Percentiles rank a stretch among this genome's conserved stretches.
Conservation (phyloP, 768 basidiomycete species). For the Pulveroboletus ravenelii region DNA sequence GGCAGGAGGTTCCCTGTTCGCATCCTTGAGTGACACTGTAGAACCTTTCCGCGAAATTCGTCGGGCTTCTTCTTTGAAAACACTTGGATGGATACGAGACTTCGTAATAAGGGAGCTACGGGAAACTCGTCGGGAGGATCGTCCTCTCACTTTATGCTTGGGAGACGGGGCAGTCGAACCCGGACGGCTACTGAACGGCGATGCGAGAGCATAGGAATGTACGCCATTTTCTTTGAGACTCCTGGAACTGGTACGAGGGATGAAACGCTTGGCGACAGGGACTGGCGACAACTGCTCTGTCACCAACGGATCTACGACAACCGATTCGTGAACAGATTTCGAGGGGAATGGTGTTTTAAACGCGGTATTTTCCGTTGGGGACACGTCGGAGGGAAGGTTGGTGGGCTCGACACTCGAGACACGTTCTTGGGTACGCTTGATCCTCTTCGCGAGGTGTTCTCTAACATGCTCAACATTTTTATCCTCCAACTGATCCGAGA, state of each 20-base stretch:
- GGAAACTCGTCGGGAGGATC: conserved; percentile 10
- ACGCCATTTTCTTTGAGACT: conserved; percentile 38
- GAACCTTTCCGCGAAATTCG: conserved; percentile 16
- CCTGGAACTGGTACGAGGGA: conserved; percentile 38
- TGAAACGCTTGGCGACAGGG: conserved; percentile 32
- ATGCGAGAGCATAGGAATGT: conserved; percentile 32
- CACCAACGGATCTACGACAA: conserved; percentile 16
- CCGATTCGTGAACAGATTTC: conserved; percentile 20
- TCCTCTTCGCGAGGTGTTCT: conserved; percentile 32
- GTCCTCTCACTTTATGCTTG: conserved; percentile 15
- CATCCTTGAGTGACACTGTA: conserved; percentile 15
- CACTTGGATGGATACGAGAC: conserved; percentile 38
- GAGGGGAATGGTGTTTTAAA: conserved; percentile 28
- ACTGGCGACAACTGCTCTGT: conserved; percentile 42
- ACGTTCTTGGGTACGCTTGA: conserved; percentile 23
- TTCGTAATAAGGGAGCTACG: conserved; percentile 28
- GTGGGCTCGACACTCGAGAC: conserved; percentile 1
- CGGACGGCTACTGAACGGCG: conserved; percentile 45
- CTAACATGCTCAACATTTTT: conserved; percentile 15
- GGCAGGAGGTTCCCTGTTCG: conserved; percentile 3
- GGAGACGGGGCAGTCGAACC: conserved; percentile 38
- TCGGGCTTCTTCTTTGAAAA: conserved; percentile 15
- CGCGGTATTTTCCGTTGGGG: conserved; percentile 15
- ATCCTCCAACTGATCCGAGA: conserved; percentile 20
- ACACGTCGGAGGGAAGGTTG: not conserved